These are phyloP conservation scores for Auriculariales sp. DNA, from an alignment of 768 basidiomycete genomes.

Conservation along the genomic window DNA sequence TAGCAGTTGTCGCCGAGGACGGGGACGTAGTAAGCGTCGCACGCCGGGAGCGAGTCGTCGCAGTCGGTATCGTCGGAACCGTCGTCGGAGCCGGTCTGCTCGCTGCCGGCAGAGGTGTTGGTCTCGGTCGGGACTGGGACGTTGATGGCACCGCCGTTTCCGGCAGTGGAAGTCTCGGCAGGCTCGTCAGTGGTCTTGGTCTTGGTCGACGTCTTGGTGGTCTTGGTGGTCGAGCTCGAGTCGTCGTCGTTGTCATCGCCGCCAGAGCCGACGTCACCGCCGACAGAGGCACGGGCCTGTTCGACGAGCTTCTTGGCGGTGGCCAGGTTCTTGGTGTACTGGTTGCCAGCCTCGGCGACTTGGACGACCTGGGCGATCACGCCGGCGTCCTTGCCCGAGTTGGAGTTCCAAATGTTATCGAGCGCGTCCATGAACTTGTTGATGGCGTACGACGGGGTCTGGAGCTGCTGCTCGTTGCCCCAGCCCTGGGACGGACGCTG, in stretches of 20 bases:
- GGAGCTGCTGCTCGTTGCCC: not conserved
- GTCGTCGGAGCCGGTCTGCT: not conserved
- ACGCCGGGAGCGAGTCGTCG: not conserved
- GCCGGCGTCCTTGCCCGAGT: not conserved
- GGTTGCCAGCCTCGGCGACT: conserved; percentile 1
- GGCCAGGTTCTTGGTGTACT: conserved; percentile 1
- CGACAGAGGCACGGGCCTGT: not conserved
- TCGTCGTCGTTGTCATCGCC: not conserved
- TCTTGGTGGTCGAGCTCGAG: not conserved
- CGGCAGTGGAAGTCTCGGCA: too few relatives aligned
- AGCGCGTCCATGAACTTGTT: not conserved
- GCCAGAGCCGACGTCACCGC: not conserved
- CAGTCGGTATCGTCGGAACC: not conserved
- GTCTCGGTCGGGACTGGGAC: too few relatives aligned
- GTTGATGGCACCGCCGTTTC: too few relatives aligned
- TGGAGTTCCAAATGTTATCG: not conserved
- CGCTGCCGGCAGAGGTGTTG: too few relatives aligned
- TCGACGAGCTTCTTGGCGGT: not conserved
- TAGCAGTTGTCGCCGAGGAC: not conserved
- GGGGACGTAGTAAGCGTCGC: not conserved
- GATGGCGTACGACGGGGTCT: not conserved
- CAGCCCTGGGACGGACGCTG: not conserved
- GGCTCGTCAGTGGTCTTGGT: not conserved
- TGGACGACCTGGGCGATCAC: not conserved
- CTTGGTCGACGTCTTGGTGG: not conserved